phyloP scores from a whole-genome alignment of 176 grass and related monocot genomes.

The Urochloa ruziziensis region DNA sequence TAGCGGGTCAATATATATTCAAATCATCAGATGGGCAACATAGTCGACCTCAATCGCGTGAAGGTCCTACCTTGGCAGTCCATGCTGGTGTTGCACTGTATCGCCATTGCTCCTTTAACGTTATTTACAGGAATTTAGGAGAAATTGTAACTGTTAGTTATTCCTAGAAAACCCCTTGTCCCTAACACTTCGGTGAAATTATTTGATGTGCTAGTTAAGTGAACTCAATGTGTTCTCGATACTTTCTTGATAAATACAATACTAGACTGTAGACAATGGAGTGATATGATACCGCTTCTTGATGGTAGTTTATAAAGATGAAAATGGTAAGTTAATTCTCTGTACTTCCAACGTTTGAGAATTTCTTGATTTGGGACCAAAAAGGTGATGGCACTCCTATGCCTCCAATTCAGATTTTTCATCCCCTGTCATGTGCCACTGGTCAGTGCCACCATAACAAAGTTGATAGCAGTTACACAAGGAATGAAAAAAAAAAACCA shows the following conservation, averaged over 20 bases:
- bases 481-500: not conserved
- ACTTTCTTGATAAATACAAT: not conserved
- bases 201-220: not conserved
- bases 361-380: not conserved
- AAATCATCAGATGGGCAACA: not conserved
- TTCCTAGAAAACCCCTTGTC: not conserved
- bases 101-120: not conserved
- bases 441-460: not conserved
- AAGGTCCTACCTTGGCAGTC: not conserved
- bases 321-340: not conserved
- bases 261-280: not conserved
- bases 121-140: not conserved
- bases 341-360: not conserved
- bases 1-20: slow-evolving; percentile 9
- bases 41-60: not conserved
- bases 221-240: not conserved
- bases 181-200: not conserved
- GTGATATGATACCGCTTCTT: not conserved
- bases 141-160: not conserved
- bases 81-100: not conserved
- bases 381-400: not conserved
- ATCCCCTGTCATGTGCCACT: not conserved
- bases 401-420: not conserved
- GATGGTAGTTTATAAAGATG: not conserved
- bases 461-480: not conserved